Evolutionary conservation across 78 protist genomes (phyloP), one percentile per base, ranked within the genome.

Genomic region (Dictyostelium brefeldianum): DNA sequence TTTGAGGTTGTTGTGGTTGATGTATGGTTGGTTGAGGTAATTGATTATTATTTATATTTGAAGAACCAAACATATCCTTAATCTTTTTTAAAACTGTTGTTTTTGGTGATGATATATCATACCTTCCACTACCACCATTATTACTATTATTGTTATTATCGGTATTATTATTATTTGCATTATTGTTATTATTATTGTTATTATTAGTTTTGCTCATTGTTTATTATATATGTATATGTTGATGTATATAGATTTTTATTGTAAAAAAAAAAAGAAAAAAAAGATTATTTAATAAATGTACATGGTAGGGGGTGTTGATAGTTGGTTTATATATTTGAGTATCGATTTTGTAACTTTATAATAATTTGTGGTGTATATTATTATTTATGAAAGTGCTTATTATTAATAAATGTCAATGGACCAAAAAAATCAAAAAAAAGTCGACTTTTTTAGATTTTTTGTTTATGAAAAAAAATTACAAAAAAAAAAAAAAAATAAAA

Each of bases 41-140:
- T 36, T 36, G 43, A 36, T 36, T n/a, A 54, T 3, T n/a, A 18
- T 46, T 46, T 11, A 62, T 46, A 46, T 22, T 46, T 10, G 36
- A n/a, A 43, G 87, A 73, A 67, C 84, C 93, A 65, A 87, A 87
- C 22, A 87, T 87, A 78, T 87, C 85, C 53, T 87, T 87, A 29
- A 87, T 74, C 43, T 80, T 77, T 65, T 77, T 74, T 56, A 87
- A 70, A 50, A 87, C 93, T 31, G 79, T 87, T 15, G 91, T 59
- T 80, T 87, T 87, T 50, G 93, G 93, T 22, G 93, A 87, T 48
- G 93, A 77, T 5, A 77, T 81, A 51, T 59, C 83, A 59, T 74
- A 74, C 20, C 43, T 53, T 41, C 78, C 78, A 51, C 81, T 64
- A 25, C 81, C 74, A 74, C 78, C 67, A 47, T 53, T 56, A 18